Evolutionary conservation across 2,329 filamentous ascomycete genomes (phyloP).

Genomic region (Cladobotryum protrusum): DNA sequence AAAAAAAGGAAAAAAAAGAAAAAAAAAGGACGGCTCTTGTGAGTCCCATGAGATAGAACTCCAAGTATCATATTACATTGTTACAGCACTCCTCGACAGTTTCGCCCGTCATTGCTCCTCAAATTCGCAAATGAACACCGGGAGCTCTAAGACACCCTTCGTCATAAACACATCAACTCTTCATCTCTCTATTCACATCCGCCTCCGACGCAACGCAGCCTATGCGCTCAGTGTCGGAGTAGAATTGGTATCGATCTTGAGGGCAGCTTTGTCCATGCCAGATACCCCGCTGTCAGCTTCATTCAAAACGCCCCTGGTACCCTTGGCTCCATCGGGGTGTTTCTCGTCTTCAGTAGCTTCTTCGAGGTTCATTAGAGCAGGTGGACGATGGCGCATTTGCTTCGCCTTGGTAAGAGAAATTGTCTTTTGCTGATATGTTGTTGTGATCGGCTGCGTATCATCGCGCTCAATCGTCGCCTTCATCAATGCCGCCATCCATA

Average conservation of each 20-base stretch:
- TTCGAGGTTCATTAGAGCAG: constrained; percentile 72
- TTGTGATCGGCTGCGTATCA: constrained; percentile 69
- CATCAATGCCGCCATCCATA: constrained; percentile 99
- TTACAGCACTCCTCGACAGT: no score
- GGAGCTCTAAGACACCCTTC: not conserved
- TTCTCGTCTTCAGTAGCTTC: constrained; percentile 28
- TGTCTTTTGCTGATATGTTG: constrained; percentile 94
- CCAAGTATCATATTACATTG: no score
- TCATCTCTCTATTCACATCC: constrained; percentile 5
- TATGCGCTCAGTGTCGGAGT: constrained; percentile 26
- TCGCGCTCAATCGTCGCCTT: constrained; percentile 98
- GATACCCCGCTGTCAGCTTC: constrained; percentile 39
- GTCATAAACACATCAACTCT: constrained; percentile 1
- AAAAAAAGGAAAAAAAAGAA: not conserved
- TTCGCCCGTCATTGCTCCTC: not conserved
- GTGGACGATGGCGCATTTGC: constrained; percentile 81
- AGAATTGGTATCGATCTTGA: constrained; percentile 26
- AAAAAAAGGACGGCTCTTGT: not conserved
- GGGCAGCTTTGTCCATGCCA: constrained; percentile 34
- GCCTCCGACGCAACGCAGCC: constrained; percentile 17
- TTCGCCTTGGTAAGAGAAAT: constrained; percentile 87
- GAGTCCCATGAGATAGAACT: no score
- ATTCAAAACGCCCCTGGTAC: constrained; percentile 35
- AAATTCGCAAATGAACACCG: not conserved
- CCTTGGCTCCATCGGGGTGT: constrained; percentile 17